Evolutionary conservation across 2,329 filamentous ascomycete genomes (phyloP).

Genomic region (Xylariomycetidae sp.): DNA sequence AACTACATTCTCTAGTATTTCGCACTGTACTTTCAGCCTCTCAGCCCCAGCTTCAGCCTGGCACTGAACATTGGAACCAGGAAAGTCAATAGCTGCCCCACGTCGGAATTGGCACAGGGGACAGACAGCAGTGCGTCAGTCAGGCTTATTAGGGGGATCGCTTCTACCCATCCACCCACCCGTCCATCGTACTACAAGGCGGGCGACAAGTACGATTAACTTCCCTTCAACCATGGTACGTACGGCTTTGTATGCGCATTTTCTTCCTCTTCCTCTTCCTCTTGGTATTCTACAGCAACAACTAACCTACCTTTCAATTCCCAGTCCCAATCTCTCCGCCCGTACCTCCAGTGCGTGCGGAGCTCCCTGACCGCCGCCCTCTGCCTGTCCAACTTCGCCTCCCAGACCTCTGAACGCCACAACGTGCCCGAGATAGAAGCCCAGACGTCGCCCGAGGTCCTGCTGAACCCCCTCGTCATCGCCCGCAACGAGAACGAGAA

Average conservation of each 20-base stretch:
- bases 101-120: slow-evolving; percentile 7
- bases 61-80: too few relatives aligned
- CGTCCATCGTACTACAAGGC: too few relatives aligned
- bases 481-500: slow-evolving; percentile 96
- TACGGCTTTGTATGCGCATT: too few relatives aligned
- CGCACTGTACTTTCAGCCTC: too few relatives aligned
- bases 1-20: too few relatives aligned
- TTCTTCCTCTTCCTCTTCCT: too few relatives aligned
- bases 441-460: slow-evolving; percentile 84
- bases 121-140: slow-evolving; percentile 13
- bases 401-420: slow-evolving; percentile 91
- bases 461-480: slow-evolving; percentile 85
- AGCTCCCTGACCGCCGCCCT: slow-evolving; percentile 91
- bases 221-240: slow-evolving; percentile 20
- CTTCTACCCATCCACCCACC: too few relatives aligned
- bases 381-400: slow-evolving; percentile 94
- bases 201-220: too few relatives aligned
- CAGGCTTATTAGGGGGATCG: slow-evolving; percentile 7
- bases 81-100: slow-evolving; percentile 12
- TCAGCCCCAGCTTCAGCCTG: too few relatives aligned
- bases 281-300: too few relatives aligned
- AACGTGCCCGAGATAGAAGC: slow-evolving; percentile 98
- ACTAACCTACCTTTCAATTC: too few relatives aligned
- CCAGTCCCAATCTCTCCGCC: slow-evolving; percentile 91
- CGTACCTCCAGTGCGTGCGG: slow-evolving; percentile 93